Conservation (phyloP, 139 green algal genomes). For the Mesotaenium endlicherianum region DNA sequence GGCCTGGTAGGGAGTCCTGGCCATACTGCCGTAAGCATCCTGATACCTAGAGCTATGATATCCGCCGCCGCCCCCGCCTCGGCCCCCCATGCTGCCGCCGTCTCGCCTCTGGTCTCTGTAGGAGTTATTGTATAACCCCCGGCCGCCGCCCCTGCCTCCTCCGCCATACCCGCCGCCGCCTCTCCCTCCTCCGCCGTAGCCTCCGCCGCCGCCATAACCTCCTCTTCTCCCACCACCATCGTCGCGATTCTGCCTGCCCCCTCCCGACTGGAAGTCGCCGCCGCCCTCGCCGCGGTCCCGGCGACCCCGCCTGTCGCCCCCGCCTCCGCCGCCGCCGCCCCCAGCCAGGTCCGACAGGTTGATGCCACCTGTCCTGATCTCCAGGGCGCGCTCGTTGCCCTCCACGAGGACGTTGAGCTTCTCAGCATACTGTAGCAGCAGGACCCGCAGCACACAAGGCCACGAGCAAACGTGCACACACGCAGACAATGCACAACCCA, state of each 20-base stretch:
- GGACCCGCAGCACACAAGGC: too few species aligned
- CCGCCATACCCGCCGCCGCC: background rate
- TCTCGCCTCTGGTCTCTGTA: background rate
- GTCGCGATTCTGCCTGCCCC: conserved; percentile 44
- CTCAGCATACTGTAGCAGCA: conserved; percentile 28
- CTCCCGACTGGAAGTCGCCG: conserved; percentile 11
- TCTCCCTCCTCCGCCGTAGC: conserved; percentile 38
- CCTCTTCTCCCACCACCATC: conserved; percentile 34
- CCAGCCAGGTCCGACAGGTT: too few species aligned
- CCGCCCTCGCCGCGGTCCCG: conserved; percentile 12
- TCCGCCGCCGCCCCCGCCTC: background rate
- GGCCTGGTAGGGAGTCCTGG: conserved; percentile 3
- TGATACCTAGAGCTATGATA: conserved; percentile 23
- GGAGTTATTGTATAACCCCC: background rate
- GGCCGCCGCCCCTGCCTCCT: conserved; percentile 5
- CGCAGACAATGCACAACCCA: background rate
- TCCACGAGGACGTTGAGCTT: conserved; percentile 76
- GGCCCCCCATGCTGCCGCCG: background rate
- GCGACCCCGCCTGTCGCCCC: conserved; percentile 26
- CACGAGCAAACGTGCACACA: background rate
- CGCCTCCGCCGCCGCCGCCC: background rate
- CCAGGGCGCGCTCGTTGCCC: conserved; percentile 85
- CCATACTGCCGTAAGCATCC: conserved; percentile 30
- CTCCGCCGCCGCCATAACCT: conserved; percentile 47
- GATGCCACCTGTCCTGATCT: conserved; percentile 20